Base-by-base conservation (phyloP, 2,329 filamentous ascomycete species). In the Xylogone sp. region DNA sequence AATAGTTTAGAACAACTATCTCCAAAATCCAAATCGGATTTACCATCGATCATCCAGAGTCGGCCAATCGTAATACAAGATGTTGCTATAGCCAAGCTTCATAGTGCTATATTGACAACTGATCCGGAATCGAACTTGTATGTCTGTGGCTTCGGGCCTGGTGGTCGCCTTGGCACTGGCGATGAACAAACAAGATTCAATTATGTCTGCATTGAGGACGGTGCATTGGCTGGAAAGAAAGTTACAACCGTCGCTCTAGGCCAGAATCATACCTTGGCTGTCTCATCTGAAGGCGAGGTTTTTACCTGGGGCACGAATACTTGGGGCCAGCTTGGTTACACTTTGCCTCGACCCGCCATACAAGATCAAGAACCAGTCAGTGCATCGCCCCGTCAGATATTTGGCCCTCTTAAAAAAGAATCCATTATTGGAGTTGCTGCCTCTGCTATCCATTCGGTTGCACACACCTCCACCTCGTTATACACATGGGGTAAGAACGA, bases 401-500 rank as follows among this genome's bases (percentile, higher is more conserved):
- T 95, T 68, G 93, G 94, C 0, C 82, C 90, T 0, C 75, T 99
- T 53, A 97, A 97, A 65, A 90, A 91, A 64, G 94, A 97, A 65
- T 66, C 74, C 1, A 81, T 97, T 16, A 69, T 88, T 20, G 94
- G 94, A 1, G 82, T 92, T 51, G 91, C 94, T 2, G 93, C 94
- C 6, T 97, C 94, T 1, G 78, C 89, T 0, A 84, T 96, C 39
- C 94, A 99, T 69, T 97, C 94, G 0, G 92, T 95, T 2, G 90
- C 90, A 0, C 88, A 94, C 63, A 97, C 90, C 0, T 78, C 81
- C 1, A 82, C 83, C 1, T 89, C 90, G 1, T 72, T 99, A 1
- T 99, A 89, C 65, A 96, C 90, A 2, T 99, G 96, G 78, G 94
- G 94, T 20, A 95, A 94, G 62, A 99, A 97, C 62, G 84, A 91